Evolutionary conservation across 2,329 filamentous ascomycete genomes (phyloP).

Genomic region (Malbranchea zuffiana): DNA sequence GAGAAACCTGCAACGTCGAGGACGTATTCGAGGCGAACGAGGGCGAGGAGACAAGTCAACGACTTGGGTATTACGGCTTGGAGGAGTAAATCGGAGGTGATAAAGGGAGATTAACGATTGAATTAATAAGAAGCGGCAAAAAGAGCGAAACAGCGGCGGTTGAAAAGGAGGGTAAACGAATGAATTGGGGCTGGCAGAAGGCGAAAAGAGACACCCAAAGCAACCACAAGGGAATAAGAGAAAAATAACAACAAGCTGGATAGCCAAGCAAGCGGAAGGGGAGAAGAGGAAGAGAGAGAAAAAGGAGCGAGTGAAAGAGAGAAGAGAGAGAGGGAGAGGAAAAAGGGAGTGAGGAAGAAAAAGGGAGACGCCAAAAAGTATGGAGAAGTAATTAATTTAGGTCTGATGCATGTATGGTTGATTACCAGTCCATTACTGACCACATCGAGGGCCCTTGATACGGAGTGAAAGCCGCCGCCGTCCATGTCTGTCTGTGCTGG

Average conservation of each 20-base stretch:
- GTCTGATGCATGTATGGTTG: no score
- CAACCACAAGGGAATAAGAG: constrained; percentile 6
- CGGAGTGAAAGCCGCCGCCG: no score
- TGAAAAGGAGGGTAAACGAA: constrained; percentile 7
- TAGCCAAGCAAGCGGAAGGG: constrained; percentile 13
- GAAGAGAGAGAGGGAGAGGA: constrained; percentile 13
- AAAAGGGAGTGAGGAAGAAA: constrained; percentile 8
- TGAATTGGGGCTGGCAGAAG: constrained; percentile 3
- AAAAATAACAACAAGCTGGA: constrained; percentile 13
- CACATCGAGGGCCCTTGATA: no score
- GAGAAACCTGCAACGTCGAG: no score
- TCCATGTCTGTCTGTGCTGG: no score
- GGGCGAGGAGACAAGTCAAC: constrained; percentile 1
- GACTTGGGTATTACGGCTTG: neutral
- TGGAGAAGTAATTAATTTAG: constrained; percentile 1
- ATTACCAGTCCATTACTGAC: no score
- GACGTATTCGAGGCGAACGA: neutral
- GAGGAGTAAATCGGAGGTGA: neutral
- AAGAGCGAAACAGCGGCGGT: constrained; percentile 8
- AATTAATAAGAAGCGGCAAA: constrained; percentile 6
- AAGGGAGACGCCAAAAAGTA: constrained; percentile 1
- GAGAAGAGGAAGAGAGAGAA: constrained; percentile 4
- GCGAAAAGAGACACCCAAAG: constrained; percentile 9
- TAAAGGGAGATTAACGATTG: constrained; percentile 8
- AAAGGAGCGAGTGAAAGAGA: constrained; percentile 9